Percentiles rank a stretch among this genome's conserved stretches.
phyloP scores from a whole-genome alignment of 805 yeast genomes.

The Yarrowia bubula region DNA sequence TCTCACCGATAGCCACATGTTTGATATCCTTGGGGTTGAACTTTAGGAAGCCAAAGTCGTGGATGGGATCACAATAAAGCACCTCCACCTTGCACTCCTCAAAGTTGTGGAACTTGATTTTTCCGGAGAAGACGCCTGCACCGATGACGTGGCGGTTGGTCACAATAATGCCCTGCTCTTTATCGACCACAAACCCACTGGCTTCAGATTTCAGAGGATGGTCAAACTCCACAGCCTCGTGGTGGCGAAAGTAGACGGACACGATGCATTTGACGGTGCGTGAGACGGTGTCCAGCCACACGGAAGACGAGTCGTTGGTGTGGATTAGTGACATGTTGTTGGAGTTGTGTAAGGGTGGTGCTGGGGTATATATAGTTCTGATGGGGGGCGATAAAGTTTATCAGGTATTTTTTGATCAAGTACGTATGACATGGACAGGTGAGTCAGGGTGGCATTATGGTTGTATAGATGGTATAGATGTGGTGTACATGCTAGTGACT shows the following conservation, averaged over 20 bases:
- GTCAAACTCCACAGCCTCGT: slow-evolving; percentile 82
- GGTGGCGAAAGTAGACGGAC: slow-evolving; percentile 82
- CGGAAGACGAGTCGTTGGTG: slow-evolving; percentile 35
- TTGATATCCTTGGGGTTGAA: slow-evolving; percentile 73
- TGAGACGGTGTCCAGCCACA: slow-evolving; percentile 80
- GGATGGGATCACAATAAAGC: slow-evolving; percentile 89
- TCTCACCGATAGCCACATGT: slow-evolving; percentile 66
- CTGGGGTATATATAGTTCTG: neutral
- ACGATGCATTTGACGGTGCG: slow-evolving; percentile 83
- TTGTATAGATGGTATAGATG: too few species aligned
- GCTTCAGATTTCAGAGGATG: slow-evolving; percentile 74
- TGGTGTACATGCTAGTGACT: too few species aligned
- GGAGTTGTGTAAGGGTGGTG: neutral
- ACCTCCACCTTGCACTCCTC: slow-evolving; percentile 87
- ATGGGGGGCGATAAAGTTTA: neutral
- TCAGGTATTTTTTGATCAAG: neutral
- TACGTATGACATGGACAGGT: neutral
- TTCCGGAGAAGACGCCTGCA: slow-evolving; percentile 90
- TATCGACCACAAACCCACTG: slow-evolving; percentile 90
- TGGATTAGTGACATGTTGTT: neutral
- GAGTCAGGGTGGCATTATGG: too few species aligned
- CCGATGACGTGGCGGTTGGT: slow-evolving; percentile 96
- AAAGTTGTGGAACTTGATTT: slow-evolving; percentile 88
- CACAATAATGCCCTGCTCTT: slow-evolving; percentile 73
- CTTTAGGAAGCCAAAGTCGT: slow-evolving; percentile 86